Conservation (phyloP, 2,329 filamentous ascomycete species). For the Penicillium crustosum region DNA sequence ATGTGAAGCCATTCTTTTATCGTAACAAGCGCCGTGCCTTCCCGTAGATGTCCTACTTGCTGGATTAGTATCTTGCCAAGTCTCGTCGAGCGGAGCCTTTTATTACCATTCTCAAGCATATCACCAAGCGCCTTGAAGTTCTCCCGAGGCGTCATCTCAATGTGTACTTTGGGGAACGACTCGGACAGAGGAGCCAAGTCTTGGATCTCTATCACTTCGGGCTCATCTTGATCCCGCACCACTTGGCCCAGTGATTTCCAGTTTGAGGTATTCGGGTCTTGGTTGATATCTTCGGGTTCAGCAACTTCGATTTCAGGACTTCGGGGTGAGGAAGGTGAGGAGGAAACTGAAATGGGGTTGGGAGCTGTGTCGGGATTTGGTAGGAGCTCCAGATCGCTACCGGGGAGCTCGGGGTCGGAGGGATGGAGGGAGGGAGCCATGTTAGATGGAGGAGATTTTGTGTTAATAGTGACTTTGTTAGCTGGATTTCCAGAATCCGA, state of each 20-base stretch:
- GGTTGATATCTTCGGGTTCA: constrained; percentile 51
- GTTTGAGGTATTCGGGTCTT: constrained; percentile 46
- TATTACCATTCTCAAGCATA: constrained; percentile 42
- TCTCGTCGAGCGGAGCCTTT: neutral
- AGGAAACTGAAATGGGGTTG: constrained; percentile 43
- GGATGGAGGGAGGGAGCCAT: constrained; percentile 19
- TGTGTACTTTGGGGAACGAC: constrained; percentile 39
- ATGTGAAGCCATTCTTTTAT: constrained; percentile 47
- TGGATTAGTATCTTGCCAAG: constrained; percentile 4
- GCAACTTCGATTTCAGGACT: constrained; percentile 53
- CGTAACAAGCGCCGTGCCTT: constrained; percentile 33
- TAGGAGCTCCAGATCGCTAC: constrained; percentile 8
- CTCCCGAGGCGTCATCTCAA: constrained; percentile 30
- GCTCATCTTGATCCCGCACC: constrained; percentile 30
- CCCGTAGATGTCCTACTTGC: constrained; percentile 32
- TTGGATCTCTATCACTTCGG: constrained; percentile 39
- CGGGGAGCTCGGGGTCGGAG: constrained; percentile 13
- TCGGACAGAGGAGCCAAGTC: constrained; percentile 36
- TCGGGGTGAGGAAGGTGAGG: constrained; percentile 39
- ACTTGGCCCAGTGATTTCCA: constrained; percentile 44
- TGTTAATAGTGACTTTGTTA: constrained; percentile 51
- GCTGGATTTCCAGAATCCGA: constrained; percentile 37
- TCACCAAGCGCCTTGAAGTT: constrained; percentile 34
- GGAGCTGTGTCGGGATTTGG: constrained; percentile 23
- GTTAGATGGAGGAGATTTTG: constrained; percentile 38